A percentile compares a stretch with the other conserved stretches of the same genome.
phyloP scores from a whole-genome alignment of 805 yeast species.

The Priceomyces melissophilus region DNA sequence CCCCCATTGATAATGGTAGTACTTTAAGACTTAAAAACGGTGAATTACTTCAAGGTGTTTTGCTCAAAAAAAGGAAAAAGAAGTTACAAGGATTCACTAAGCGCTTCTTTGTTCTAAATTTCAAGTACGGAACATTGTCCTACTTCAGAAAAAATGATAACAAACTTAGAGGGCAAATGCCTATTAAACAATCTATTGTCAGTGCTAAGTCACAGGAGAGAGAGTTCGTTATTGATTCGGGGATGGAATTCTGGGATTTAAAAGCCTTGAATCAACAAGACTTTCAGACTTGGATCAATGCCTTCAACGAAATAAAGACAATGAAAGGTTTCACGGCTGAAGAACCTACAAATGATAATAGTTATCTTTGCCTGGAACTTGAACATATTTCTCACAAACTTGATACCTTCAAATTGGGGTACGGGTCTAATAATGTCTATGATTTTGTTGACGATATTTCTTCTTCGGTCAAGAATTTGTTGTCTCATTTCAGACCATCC shows the following conservation, averaged over 20 bases:
- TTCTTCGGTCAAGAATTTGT: slow-evolving; percentile 17
- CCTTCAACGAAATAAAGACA: slow-evolving; percentile 57
- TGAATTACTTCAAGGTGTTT: slow-evolving; percentile 70
- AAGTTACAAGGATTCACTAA: slow-evolving; percentile 82
- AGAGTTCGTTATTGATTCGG: slow-evolving; percentile 84
- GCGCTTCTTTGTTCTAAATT: slow-evolving; percentile 79
- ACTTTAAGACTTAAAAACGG: slow-evolving; percentile 52
- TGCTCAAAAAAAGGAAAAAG: slow-evolving; percentile 76
- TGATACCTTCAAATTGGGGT: slow-evolving; percentile 14
- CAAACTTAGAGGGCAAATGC: slow-evolving; percentile 87
- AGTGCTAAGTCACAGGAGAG: slow-evolving; percentile 67
- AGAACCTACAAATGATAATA: slow-evolving; percentile 10
- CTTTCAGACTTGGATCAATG: slow-evolving; percentile 80
- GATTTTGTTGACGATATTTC: slow-evolving; percentile 10
- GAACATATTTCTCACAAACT: slow-evolving; percentile 20
- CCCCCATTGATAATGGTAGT: slow-evolving; percentile 7
- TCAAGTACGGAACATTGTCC: slow-evolving; percentile 76
- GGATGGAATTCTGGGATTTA: slow-evolving; percentile 90
- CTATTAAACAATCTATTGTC: slow-evolving; percentile 75
- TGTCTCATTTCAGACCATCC: slow-evolving; percentile 13
- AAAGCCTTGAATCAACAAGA: slow-evolving; percentile 63
- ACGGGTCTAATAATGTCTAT: slow-evolving; percentile 3
- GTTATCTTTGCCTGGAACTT: slow-evolving; percentile 12
- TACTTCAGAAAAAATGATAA: slow-evolving; percentile 75
- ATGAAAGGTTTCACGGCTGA: slow-evolving; percentile 6